Evolutionary conservation across 2,329 filamentous ascomycete species (phyloP).

Genomic region (Dothistroma septosporum): DNA sequence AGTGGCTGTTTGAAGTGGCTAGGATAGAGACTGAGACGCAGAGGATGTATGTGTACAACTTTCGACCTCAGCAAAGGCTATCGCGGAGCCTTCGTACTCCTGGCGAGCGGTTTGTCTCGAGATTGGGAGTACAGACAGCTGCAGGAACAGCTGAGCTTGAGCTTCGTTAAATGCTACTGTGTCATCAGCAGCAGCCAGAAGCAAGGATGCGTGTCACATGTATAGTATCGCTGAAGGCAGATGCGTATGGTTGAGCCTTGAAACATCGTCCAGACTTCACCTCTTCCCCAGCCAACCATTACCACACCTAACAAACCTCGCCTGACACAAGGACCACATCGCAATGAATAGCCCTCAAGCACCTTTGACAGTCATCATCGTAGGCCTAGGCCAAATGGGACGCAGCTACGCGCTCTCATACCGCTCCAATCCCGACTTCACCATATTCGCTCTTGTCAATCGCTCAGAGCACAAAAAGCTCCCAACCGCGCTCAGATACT

Average conservation of each 20-base stretch:
- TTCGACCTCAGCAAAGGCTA: neutral
- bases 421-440: neutral
- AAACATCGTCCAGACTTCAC: neutral
- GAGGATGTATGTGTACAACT: neutral
- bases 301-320: neutral
- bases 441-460: neutral
- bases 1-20: neutral
- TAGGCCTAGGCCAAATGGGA: conserved; percentile 6
- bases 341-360: neutral
- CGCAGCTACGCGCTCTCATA: conserved; percentile 5
- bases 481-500: neutral
- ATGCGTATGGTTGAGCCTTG: too few relatives aligned
- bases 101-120: neutral
- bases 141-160: neutral
- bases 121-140: neutral
- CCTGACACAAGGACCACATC: neutral
- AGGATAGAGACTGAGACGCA: conserved; percentile 2
- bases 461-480: neutral
- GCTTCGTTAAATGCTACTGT: neutral
- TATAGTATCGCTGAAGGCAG: neutral
- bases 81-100: too few relatives aligned
- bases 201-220: neutral
- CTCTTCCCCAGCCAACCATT: neutral
- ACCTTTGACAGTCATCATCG: neutral
- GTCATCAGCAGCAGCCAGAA: neutral